Base-by-base conservation (phyloP, 2,329 filamentous ascomycete genomes). In the Elsinoe arachidis region DNA sequence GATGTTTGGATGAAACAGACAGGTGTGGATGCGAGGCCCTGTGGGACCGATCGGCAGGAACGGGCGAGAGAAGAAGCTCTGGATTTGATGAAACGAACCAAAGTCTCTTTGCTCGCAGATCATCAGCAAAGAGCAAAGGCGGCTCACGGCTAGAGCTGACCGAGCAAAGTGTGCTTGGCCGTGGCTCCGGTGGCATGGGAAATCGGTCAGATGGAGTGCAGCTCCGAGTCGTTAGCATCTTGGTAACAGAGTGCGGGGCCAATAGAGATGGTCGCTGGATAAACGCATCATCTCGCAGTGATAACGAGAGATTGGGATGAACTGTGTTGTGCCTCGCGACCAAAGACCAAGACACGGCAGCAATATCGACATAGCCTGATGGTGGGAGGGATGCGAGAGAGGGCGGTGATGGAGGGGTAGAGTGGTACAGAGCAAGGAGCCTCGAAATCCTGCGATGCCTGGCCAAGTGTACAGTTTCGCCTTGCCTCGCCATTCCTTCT, bases 41-140 rank as follows among this genome's bases (percentile, higher is more conserved):
- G 23, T 26, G 33, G 49, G 33, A 53, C 30, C 49, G 49, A 53
- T 53, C 49, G 49, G 49, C 49, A 53, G 49, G 49, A 37, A 53
- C 49, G 41, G 41, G 17, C 41, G 41, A 44, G 41, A 38, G n/a
- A 17, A 53, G 49, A 37, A 51, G 46, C 46, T 33, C 30, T 53
- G 11, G 49, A 34, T 53, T 38, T 15, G 49, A 39, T 53, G 49
- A 53, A 53, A 53, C 49, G 49, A 17, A 53, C 49, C 49, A 53
- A 35, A 38, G 33, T 53, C 38, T 23, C 41, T 46, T 17, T 15
- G 15, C 41, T 46, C 15, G 15, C 26, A 30, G 26, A 30, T 30
- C 26, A 30, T 2, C 26, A 30, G n/a, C n/a, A 26, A 26, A 6
- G 3, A 3, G 23, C 23, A 26, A 30, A 30, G 26, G 26, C 26